These are phyloP conservation scores for Chaetomidium leptoderma DNA, from an alignment of 495 filamentous ascomycete genomes.

Conservation along the genomic window DNA sequence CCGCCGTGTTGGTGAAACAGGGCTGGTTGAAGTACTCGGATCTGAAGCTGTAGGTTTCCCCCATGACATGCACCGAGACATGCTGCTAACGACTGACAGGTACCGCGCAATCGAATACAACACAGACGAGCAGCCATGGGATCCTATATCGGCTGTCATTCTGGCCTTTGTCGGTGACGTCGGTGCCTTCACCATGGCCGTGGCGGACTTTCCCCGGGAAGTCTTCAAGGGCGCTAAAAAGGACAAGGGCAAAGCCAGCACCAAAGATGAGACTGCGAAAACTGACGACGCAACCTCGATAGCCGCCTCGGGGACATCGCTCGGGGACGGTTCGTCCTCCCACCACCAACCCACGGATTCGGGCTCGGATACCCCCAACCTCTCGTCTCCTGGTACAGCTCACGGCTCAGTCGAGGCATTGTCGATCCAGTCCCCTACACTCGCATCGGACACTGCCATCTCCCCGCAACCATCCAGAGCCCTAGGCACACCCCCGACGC, in stretches of 20 bases:
- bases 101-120: conserved; percentile 66
- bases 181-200: conserved; percentile 69
- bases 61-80: too few relatives aligned
- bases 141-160: conserved; percentile 68
- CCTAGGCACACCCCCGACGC: not conserved
- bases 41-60: conserved; percentile 56
- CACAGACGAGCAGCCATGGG: conserved; percentile 65
- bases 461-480: not conserved
- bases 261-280: not conserved
- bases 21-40: conserved; percentile 58
- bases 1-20: conserved; percentile 58
- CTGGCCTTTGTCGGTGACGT: conserved; percentile 72
- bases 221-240: conserved; percentile 50
- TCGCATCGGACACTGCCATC: conserved; percentile 5
- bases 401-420: not conserved
- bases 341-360: not conserved
- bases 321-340: not conserved
- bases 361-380: not conserved
- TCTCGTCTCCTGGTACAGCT: not conserved
- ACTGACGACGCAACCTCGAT: not conserved
- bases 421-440: not conserved
- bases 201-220: conserved; percentile 75
- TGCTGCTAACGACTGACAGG: conserved; percentile 37
- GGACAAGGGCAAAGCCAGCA: conserved; percentile 17
- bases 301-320: not conserved